A percentile compares a stretch with the other conserved stretches of the same genome.
These are phyloP conservation scores for Pichia sp. DNA, from an alignment of 1,139 yeast genomes.

Conservation along the genomic window DNA sequence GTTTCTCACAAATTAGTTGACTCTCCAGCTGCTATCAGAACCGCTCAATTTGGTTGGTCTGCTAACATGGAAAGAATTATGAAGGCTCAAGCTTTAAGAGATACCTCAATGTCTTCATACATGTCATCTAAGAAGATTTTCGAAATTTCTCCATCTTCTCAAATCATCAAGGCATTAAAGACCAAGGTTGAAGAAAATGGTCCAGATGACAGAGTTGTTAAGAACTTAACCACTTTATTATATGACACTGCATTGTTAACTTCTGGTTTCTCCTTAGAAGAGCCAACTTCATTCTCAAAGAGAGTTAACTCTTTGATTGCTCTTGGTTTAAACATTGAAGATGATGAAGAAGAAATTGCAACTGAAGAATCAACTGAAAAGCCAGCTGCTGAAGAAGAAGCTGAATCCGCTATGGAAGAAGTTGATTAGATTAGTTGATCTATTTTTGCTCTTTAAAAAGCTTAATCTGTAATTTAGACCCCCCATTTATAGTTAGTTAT, in stretches of 20 bases:
- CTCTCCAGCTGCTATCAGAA: conserved; percentile 99
- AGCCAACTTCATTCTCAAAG: conserved; percentile 94
- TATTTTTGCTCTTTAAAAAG: not conserved
- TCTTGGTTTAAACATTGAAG: conserved; percentile 96
- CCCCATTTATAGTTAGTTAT: not conserved
- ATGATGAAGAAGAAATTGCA: conserved; percentile 47
- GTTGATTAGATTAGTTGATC: conserved; percentile 57
- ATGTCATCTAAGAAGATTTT: conserved; percentile 99
- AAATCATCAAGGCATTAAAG: conserved; percentile 92
- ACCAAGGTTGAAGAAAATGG: conserved; percentile 96
- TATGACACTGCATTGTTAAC: conserved; percentile 97
- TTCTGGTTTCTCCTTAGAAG: conserved; percentile 98
- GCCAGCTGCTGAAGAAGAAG: conserved; percentile 54
- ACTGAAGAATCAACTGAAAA: conserved; percentile 34
- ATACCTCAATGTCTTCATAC: conserved; percentile 97
- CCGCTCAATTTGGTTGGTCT: conserved; percentile 99
- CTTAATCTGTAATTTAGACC: not conserved
- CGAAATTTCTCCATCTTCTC: conserved; percentile 95
- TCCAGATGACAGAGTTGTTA: conserved; percentile 96
- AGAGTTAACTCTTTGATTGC: conserved; percentile 98
- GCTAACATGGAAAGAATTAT: conserved; percentile 99
- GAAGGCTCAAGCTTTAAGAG: conserved; percentile 99
- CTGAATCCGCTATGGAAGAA: conserved; percentile 98
- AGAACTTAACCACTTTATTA: conserved; percentile 92
- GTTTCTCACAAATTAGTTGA: conserved; percentile 96